Conservation (phyloP, 495 filamentous ascomycete genomes). For the Xylaria bambusicola region DNA sequence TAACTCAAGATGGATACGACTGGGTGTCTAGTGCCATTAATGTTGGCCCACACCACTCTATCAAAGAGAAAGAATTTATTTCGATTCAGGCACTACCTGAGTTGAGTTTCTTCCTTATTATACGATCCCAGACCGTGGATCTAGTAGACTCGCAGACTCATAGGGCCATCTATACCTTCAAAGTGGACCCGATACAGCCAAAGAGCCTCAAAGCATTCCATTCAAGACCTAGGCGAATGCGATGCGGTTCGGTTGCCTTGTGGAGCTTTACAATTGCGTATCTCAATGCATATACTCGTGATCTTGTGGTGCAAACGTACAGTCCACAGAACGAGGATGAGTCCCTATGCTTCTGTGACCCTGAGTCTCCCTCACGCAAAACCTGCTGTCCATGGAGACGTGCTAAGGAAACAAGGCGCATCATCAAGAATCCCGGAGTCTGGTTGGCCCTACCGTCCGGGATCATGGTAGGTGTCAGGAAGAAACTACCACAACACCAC, state of each 20-base stretch:
- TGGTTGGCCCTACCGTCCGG: slow-evolving; percentile 53
- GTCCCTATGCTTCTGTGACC: slow-evolving; percentile 42
- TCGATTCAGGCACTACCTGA: slow-evolving; percentile 35
- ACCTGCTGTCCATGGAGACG: slow-evolving; percentile 46
- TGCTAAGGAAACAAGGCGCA: slow-evolving; percentile 36
- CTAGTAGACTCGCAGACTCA: slow-evolving; percentile 54
- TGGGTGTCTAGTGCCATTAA: slow-evolving; percentile 42
- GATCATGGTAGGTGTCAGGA: slow-evolving; percentile 50
- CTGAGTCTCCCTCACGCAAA: slow-evolving; percentile 33
- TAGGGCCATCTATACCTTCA: slow-evolving; percentile 56
- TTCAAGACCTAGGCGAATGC: slow-evolving; percentile 45
- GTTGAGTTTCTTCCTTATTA: slow-evolving; percentile 52
- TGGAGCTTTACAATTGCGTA: slow-evolving; percentile 58
- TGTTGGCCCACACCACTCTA: slow-evolving; percentile 5
- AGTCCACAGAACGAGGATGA: slow-evolving; percentile 48
- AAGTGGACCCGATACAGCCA: slow-evolving; percentile 56
- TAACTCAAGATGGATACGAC: slow-evolving; percentile 36
- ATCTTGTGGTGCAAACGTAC: slow-evolving; percentile 59
- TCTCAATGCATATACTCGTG: slow-evolving; percentile 49
- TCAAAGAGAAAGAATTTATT: slow-evolving; percentile 27
- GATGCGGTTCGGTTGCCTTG: slow-evolving; percentile 51
- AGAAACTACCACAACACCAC: slow-evolving; percentile 19
- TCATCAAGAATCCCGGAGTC: slow-evolving; percentile 48
- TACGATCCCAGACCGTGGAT: slow-evolving; percentile 51
- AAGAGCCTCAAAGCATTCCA: slow-evolving; percentile 54